Conservation (phyloP, 2,329 filamentous ascomycete genomes). For the Lachnellula hyalina region DNA sequence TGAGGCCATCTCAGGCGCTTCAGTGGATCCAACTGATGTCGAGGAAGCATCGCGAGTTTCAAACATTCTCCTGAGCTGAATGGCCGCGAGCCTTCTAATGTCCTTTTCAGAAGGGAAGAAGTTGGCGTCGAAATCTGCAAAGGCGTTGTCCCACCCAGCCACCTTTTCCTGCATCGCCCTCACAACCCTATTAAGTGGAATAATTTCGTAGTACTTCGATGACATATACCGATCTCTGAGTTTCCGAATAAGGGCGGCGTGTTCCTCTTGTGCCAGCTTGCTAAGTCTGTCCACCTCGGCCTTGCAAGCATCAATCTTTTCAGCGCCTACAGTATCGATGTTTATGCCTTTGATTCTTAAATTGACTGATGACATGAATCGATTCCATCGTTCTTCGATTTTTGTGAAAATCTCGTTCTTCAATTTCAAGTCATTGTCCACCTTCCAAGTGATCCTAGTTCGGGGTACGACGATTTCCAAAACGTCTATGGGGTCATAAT, state of each 20-base stretch:
- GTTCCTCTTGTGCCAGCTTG: conserved; percentile 79
- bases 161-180: conserved; percentile 90
- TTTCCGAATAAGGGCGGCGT: conserved; percentile 65
- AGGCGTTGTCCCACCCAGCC: conserved; percentile 86
- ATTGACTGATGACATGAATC: conserved; percentile 85
- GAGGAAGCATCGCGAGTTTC: conserved; percentile 76
- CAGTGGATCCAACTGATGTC: conserved; percentile 64
- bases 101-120: conserved; percentile 95
- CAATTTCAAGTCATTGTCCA: conserved; percentile 84
- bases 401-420: conserved; percentile 87
- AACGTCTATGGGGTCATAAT: conserved; percentile 88
- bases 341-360: conserved; percentile 81
- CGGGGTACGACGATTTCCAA: conserved; percentile 92
- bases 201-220: conserved; percentile 94
- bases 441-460: conserved; percentile 92
- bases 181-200: conserved; percentile 84
- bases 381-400: conserved; percentile 74
- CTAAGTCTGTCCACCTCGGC: conserved; percentile 73
- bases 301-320: conserved; percentile 78
- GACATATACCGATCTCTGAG: conserved; percentile 88
- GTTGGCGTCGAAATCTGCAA: conserved; percentile 84
- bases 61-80: conserved; percentile 93
- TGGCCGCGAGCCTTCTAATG: conserved; percentile 82
- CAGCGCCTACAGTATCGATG: conserved; percentile 82
- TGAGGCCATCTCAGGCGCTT: conserved; percentile 52